These are phyloP conservation scores for Ottelia alismoides DNA, from an alignment of 106 monocot genomes.

Conservation along the genomic window DNA sequence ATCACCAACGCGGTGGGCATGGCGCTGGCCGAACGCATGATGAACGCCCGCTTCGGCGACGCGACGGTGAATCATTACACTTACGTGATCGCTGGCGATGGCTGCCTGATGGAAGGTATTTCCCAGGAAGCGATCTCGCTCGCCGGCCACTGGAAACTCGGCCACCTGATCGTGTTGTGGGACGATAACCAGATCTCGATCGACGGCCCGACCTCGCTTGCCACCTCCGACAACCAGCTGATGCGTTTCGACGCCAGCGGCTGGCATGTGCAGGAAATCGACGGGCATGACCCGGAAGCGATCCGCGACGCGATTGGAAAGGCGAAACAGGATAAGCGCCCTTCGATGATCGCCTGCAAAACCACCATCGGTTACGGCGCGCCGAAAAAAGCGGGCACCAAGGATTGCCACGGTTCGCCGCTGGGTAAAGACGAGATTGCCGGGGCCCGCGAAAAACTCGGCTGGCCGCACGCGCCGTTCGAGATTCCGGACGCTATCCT, in stretches of 20 bases:
- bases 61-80: conserved; percentile 19
- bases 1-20: conserved; percentile 20
- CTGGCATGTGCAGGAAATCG: conserved; percentile 16
- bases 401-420: no score
- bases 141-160: conserved; percentile 30
- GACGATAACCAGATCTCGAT: no score
- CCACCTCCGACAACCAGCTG: conserved; percentile 15
- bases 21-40: conserved; percentile 18
- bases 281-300: no score
- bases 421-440: no score
- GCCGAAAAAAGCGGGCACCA: no score
- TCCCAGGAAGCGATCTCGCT: conserved; percentile 26
- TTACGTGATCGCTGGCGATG: conserved; percentile 26
- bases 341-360: no score
- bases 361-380: no score
- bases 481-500: no score
- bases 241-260: conserved; percentile 23
- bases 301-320: no score
- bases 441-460: no score
- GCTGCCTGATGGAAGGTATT: conserved; percentile 28
- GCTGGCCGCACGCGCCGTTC: no score
- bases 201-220: conserved; percentile 19
- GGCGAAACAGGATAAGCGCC: no score
- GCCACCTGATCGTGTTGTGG: conserved; percentile 24
- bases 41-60: conserved; percentile 17